phyloP scores from a whole-genome alignment of 148 eudicot species.

The Rhododendron vialii region DNA sequence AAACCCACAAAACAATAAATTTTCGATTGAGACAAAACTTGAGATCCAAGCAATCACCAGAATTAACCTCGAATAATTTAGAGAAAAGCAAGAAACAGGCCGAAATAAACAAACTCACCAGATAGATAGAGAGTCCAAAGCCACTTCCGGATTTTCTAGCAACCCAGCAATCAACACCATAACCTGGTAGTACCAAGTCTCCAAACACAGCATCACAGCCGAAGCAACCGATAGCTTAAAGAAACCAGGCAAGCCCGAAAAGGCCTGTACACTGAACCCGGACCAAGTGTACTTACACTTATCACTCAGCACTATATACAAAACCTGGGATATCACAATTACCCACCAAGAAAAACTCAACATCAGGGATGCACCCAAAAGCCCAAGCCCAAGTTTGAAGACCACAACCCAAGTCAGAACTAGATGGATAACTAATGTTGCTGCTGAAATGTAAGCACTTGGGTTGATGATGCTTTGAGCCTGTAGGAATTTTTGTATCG shows the following conservation, averaged over 20 bases:
- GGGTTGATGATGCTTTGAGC: conserved; percentile 39
- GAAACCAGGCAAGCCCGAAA: conserved; percentile 25
- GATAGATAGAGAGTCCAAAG: conserved; percentile 21
- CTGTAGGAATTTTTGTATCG: conserved; percentile 28
- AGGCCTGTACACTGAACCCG: conserved; percentile 28
- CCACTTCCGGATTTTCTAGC: conserved; percentile 16
- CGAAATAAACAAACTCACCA: conserved; percentile 11
- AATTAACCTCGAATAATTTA: background rate
- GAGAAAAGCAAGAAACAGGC: background rate
- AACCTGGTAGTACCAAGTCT: conserved; percentile 30
- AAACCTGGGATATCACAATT: conserved; percentile 17
- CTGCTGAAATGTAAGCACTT: conserved; percentile 27
- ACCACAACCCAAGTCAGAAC: conserved; percentile 22
- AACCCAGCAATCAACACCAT: conserved; percentile 31
- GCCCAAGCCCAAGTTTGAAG: conserved; percentile 24
- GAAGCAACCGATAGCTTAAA: conserved; percentile 31
- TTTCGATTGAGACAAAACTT: no score
- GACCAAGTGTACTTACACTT: conserved; percentile 31
- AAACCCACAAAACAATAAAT: background rate
- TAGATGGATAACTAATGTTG: conserved; percentile 19
- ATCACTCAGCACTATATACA: conserved; percentile 24
- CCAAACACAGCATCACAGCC: conserved; percentile 36
- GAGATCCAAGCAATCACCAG: background rate
- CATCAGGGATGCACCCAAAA: conserved; percentile 27
- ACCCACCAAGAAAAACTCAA: conserved; percentile 43